Evolutionary conservation across 495 filamentous ascomycete genomes (phyloP), one percentile per base, ranked within the genome.

Genomic region (Collariella sp.): DNA sequence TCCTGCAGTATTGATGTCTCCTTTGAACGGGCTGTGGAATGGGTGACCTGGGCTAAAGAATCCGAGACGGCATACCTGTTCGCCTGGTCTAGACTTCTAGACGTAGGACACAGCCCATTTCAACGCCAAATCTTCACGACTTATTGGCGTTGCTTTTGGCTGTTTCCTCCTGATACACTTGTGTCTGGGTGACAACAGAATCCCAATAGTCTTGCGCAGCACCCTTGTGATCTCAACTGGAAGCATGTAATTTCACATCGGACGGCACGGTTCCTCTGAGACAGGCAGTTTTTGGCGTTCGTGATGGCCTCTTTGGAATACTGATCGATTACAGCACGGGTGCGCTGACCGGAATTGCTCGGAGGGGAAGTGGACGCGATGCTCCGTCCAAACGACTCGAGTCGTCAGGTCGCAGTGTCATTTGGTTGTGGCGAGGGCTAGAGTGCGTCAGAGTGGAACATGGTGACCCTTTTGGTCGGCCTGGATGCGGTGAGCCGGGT

Each of bases 401-500:
- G n/a, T n/a, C n/a, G n/a, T n/a, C n/a, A n/a, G n/a, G n/a, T n/a
- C n/a, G n/a, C n/a, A n/a, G n/a, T n/a, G n/a, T n/a, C n/a, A 15
- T 31, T 43, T n/a, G 9, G 34, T 35, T 18, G 35, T 29, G 29
- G 35, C 31, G 12, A 12, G 6, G 5, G 31, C 31, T 34, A 5
- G 6, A 45, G 22, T 26, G 13, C 46, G 18, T 10, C 3, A 45
- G 46, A 47, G 53, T 38, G 46, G 29, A 36, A 46, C 24, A 39
- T 22, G 15, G 33, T 33, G 2, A 19, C 15, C n/a, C n/a, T 46
- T 20, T 29, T 36, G 33, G 42, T 33, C 15, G 31, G 24, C 26
- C 29, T 42, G 43, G 19, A 19, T 52, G 40, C 19, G 40, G 36
- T 41, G 36, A 29, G 47, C 49, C 43, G 55, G 46, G 35, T 52